These are phyloP conservation scores for Ophiostoma pallidulum DNA, from an alignment of 2,329 filamentous ascomycete genomes.

Conservation along the genomic window DNA sequence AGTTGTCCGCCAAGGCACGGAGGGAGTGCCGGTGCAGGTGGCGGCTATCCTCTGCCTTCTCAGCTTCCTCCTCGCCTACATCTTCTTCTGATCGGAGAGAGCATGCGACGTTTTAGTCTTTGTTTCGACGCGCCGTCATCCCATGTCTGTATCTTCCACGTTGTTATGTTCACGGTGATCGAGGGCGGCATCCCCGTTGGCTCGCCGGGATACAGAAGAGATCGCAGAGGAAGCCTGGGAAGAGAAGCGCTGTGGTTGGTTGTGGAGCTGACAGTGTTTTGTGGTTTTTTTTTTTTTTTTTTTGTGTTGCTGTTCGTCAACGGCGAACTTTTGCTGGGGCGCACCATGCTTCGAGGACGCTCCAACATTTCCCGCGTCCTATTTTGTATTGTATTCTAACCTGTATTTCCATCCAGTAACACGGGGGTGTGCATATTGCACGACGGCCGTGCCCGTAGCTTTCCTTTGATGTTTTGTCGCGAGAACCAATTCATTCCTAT, in stretches of 20 bases:
- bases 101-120: not conserved
- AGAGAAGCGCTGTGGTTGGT: no score
- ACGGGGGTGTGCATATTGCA: constrained; percentile 4
- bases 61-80: constrained; percentile 88
- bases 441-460: not conserved
- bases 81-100: constrained; percentile 81
- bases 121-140: not conserved
- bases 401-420: constrained; percentile 3
- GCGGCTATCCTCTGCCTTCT: constrained; percentile 76
- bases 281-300: not conserved
- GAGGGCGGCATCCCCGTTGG: no score
- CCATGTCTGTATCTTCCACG: no score
- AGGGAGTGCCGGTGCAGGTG: constrained; percentile 80
- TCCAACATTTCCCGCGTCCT: constrained; percentile 1
- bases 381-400: constrained; percentile 11
- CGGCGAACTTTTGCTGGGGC: no score
- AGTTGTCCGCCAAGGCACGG: constrained; percentile 46
- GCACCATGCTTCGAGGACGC: no score
- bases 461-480: no score
- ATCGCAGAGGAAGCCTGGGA: no score
- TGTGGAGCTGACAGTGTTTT: no score
- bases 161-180: constrained; percentile 1
- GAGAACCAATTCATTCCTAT: no score
- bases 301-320: no score
- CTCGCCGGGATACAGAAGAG: no score